Conservation (phyloP, 495 filamentous ascomycete genomes). For the Hyaloscypha finlandica region DNA sequence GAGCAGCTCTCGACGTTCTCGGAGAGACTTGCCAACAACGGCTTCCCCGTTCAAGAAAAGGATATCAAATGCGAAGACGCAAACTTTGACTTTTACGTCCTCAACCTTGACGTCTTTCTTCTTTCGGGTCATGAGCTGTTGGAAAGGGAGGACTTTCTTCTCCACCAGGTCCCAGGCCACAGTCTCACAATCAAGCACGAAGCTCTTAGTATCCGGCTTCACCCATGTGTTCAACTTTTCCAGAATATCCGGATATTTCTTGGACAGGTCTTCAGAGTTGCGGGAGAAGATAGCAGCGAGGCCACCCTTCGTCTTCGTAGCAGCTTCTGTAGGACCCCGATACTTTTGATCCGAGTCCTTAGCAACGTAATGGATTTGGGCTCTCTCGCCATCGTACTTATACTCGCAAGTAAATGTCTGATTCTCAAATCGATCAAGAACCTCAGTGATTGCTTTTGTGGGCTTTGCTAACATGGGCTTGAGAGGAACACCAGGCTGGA, state of each 20-base stretch:
- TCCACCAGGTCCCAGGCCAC: slow-evolving; percentile 94
- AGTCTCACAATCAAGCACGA: slow-evolving; percentile 96
- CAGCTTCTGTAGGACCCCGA: slow-evolving; percentile 50
- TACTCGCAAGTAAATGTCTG: slow-evolving; percentile 98
- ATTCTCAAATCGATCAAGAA: slow-evolving; percentile 93
- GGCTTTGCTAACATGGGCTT: slow-evolving; percentile 99
- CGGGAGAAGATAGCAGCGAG: slow-evolving; percentile 91
- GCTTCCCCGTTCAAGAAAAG: slow-evolving; percentile 93
- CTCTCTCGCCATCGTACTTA: slow-evolving; percentile 96
- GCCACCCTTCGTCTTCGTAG: slow-evolving; percentile 59
- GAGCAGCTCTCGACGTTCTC: slow-evolving; percentile 79
- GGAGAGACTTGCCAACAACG: slow-evolving; percentile 81
- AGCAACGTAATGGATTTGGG: slow-evolving; percentile 95
- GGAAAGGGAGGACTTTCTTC: slow-evolving; percentile 95
- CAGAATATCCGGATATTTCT: slow-evolving; percentile 96
- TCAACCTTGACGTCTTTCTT: slow-evolving; percentile 97
- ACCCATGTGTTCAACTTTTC: slow-evolving; percentile 87
- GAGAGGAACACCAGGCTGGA: slow-evolving; percentile 90
- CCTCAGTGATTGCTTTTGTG: slow-evolving; percentile 98
- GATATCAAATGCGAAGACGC: slow-evolving; percentile 95
- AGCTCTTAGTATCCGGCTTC: slow-evolving; percentile 84
- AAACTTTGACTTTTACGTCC: slow-evolving; percentile 96
- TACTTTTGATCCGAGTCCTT: slow-evolving; percentile 72
- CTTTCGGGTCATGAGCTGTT: slow-evolving; percentile 97
- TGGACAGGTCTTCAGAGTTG: slow-evolving; percentile 94